Evolutionary conservation across 192 early-diverging fungal species (phyloP).

Genomic region (Coemansia sp.): DNA sequence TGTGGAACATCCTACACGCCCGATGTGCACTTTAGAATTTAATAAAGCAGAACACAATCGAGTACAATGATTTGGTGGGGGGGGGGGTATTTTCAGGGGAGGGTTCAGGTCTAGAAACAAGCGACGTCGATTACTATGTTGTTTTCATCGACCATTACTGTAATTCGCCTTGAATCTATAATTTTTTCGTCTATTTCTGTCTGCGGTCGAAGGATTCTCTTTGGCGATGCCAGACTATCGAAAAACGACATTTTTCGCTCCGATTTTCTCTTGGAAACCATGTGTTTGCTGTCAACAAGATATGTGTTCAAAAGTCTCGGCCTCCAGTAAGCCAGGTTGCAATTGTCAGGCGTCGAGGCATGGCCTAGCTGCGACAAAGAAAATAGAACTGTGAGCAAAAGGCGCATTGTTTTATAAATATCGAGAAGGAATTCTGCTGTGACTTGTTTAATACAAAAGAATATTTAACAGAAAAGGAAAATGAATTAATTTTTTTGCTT

Average conservation of each 20-base stretch:
- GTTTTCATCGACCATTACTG: conserved; percentile 28
- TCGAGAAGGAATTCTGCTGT: no score
- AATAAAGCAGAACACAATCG: no score
- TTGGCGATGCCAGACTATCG: conserved; percentile 22
- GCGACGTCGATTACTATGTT: conserved; percentile 34
- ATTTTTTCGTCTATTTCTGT: conserved; percentile 23
- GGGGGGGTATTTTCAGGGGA: no score
- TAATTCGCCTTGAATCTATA: conserved; percentile 25
- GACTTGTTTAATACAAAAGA: no score
- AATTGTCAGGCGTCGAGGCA: conserved; percentile 20
- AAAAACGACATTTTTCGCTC: conserved; percentile 28
- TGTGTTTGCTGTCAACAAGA: conserved; percentile 22
- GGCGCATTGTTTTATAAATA: neutral
- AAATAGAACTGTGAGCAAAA: neutral
- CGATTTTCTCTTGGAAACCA: conserved; percentile 8
- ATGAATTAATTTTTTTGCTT: no score
- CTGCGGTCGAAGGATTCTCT: conserved; percentile 31
- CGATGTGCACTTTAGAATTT: no score
- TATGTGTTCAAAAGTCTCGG: conserved; percentile 23
- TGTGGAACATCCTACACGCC: no score
- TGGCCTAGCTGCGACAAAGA: neutral
- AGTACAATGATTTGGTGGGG: no score
- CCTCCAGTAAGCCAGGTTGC: conserved; percentile 42
- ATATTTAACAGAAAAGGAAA: no score
- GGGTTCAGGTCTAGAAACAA: conserved; percentile 16